Evolutionary conservation across 2,329 filamentous ascomycete genomes (phyloP).

Genomic region (Thielaviopsis musarum): DNA sequence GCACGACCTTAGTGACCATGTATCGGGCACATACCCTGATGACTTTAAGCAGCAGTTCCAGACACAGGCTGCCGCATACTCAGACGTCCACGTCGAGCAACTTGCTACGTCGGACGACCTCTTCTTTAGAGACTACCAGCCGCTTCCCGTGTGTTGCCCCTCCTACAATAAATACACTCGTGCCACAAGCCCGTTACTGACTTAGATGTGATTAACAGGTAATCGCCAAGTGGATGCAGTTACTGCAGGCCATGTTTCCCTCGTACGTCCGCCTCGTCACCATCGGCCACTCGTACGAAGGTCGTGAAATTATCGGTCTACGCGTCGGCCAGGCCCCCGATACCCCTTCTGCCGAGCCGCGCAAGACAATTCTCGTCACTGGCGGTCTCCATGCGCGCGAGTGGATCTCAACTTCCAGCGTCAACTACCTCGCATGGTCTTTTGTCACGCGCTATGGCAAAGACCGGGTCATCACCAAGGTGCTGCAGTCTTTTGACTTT

Average conservation of each 20-base stretch:
- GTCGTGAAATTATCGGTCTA: constrained; percentile 68
- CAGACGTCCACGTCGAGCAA: constrained; percentile 13
- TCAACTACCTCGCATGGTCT: constrained; percentile 79
- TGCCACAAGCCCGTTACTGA: not conserved
- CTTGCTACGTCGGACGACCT: constrained; percentile 40
- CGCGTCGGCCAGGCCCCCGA: constrained; percentile 46
- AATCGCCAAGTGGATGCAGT: constrained; percentile 78
- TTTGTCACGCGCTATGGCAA: constrained; percentile 73
- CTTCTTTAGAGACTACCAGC: constrained; percentile 89
- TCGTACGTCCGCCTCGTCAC: constrained; percentile 56
- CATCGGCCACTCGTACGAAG: constrained; percentile 77
- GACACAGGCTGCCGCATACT: not conserved
- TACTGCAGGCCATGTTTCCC: constrained; percentile 80
- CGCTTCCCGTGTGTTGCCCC: constrained; percentile 39
- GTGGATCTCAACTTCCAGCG: constrained; percentile 88
- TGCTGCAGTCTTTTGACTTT: constrained; percentile 74
- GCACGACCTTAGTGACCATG: constrained; percentile 59
- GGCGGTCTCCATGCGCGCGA: constrained; percentile 87
- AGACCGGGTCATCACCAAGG: constrained; percentile 49
- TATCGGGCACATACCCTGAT: constrained; percentile 57
- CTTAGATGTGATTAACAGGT: constrained; percentile 17
- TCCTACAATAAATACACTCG: constrained; percentile 6
- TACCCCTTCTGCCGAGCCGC: constrained; percentile 27
- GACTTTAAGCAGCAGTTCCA: not conserved
- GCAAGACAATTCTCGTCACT: constrained; percentile 65